A percentile compares a stretch with the other conserved stretches of the same genome.
These are phyloP conservation scores for Neurospora sp. DNA, from an alignment of 495 filamentous ascomycete genomes.

Conservation along the genomic window DNA sequence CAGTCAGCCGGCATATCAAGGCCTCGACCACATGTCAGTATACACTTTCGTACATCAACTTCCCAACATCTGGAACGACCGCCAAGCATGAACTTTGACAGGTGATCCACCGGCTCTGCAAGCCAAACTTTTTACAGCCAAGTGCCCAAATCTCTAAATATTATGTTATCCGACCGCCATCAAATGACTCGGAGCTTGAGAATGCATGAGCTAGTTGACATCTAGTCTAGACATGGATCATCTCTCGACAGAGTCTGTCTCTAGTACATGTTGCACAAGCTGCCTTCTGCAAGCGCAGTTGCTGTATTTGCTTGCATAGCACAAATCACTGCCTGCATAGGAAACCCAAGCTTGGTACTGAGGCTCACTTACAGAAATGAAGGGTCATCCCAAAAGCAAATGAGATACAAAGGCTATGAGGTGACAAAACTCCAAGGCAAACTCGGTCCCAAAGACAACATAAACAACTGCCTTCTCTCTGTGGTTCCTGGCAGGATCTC, in stretches of 20 bases:
- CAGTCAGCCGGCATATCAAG: neutral
- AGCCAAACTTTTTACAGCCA: neutral
- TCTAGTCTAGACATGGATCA: neutral
- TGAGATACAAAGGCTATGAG: neutral
- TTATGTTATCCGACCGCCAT: neutral
- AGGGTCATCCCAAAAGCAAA: neutral
- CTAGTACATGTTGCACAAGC: neutral
- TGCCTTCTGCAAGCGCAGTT: neutral
- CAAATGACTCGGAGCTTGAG: neutral
- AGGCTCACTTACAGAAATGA: neutral
- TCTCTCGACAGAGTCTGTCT: neutral
- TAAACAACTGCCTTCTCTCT: neutral
- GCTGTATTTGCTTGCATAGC: too few relatives aligned
- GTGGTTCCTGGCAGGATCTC: neutral
- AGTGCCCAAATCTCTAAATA: neutral
- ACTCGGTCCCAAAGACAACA: neutral
- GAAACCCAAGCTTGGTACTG: neutral
- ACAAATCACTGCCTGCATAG: neutral
- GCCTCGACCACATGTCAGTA: neutral
- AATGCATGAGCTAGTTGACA: neutral
- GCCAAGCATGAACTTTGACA: neutral
- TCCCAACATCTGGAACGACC: neutral
- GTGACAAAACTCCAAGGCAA: neutral
- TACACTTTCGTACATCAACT: neutral
- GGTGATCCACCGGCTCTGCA: neutral